Evolutionary conservation across 768 basidiomycete species (phyloP).

Genomic region (Russula ochroleuca): DNA sequence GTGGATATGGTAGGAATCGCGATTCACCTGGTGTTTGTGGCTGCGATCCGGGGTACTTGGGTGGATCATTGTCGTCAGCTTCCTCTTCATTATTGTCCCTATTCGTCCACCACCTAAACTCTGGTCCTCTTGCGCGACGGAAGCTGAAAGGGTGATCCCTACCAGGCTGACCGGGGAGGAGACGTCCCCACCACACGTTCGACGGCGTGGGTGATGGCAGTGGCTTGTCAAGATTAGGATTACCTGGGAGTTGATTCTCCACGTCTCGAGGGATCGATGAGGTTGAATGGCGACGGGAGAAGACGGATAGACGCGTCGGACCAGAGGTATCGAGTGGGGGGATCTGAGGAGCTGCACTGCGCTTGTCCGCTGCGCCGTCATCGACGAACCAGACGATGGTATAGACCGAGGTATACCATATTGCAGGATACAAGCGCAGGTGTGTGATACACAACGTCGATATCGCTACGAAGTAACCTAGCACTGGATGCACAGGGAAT

Average conservation of each 20-base stretch:
- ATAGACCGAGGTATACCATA: conserved; percentile 54
- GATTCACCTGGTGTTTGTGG: conserved; percentile 4
- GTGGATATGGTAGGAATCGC: conserved; percentile 36
- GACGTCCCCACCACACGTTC: conserved; percentile 17
- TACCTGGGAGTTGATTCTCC: conserved; percentile 4
- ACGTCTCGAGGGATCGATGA: conserved; percentile 19
- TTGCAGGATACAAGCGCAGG: conserved; percentile 37
- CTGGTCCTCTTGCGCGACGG: conserved; percentile 11
- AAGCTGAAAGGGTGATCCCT: conserved; percentile 21
- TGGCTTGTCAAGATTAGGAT: conserved; percentile 8
- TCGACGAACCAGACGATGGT: conserved; percentile 54
- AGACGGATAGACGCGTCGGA: conserved; percentile 19
- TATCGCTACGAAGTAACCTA: conserved; percentile 54
- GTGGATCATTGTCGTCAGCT: background rate
- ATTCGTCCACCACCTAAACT: conserved; percentile 10
- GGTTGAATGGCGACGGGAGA: conserved; percentile 25
- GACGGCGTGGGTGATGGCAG: conserved; percentile 3
- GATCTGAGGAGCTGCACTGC: conserved; percentile 15
- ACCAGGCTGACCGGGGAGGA: conserved; percentile 19
- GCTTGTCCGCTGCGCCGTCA: conserved; percentile 1
- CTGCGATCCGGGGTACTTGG: conserved; percentile 7
- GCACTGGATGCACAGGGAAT: conserved; percentile 34
- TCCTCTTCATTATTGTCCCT: background rate
- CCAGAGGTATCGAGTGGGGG: conserved; percentile 24
- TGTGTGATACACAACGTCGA: conserved; percentile 48